Evolutionary conservation across 805 yeast genomes (phyloP).

Genomic region (Monosporozyma aerobia): DNA sequence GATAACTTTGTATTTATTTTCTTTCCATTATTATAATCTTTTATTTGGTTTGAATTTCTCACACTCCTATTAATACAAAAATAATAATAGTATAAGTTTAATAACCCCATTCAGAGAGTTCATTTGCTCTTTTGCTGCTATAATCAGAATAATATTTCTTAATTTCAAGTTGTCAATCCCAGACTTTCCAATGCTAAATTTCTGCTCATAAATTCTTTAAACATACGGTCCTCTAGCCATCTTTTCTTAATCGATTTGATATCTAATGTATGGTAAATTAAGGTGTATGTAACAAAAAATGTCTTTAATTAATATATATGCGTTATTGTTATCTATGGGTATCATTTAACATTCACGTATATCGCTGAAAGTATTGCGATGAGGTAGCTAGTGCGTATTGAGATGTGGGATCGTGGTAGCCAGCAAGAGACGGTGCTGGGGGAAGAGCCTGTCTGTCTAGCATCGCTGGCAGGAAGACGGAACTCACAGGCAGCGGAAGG

Average conservation of each 20-base stretch:
- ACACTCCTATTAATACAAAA: too few relatives aligned
- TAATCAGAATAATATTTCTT: not conserved
- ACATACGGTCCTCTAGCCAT: constrained; percentile 77
- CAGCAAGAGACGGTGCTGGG: not conserved
- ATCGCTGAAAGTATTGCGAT: not conserved
- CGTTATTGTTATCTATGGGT: not conserved
- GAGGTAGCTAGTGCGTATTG: not conserved
- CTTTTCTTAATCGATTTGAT: constrained; percentile 27
- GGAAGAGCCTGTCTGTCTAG: not conserved
- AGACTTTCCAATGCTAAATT: not conserved
- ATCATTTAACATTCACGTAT: not conserved
- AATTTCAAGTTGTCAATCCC: not conserved
- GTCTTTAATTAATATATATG: not conserved
- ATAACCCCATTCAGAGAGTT: too few relatives aligned
- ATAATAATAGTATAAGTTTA: too few relatives aligned
- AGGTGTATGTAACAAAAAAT: not conserved
- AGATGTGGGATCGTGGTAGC: not conserved
- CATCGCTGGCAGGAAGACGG: not conserved
- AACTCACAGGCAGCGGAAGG: not conserved
- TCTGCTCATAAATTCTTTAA: constrained; percentile 4
- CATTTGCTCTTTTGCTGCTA: too few relatives aligned
- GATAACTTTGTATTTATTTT: too few relatives aligned
- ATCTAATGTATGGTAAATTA: constrained; percentile 1
- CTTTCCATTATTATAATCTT: too few relatives aligned
- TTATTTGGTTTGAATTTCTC: too few relatives aligned